Base-by-base conservation (phyloP, 1,284 basidiomycete genomes). In the Cryptococcus hybrid region DNA sequence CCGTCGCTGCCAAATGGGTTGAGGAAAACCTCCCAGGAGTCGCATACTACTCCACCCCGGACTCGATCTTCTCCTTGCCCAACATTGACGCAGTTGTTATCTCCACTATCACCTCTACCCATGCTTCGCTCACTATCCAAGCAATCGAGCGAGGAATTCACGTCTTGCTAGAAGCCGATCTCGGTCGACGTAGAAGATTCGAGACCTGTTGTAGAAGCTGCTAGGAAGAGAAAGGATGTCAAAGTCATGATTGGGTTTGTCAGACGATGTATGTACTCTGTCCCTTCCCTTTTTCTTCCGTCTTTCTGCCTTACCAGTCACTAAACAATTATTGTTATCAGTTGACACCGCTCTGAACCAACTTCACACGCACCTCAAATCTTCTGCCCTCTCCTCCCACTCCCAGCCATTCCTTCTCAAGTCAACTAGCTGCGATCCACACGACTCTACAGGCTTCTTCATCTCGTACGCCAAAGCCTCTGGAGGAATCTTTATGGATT, bases 401-500 rank as follows among this genome's bases (percentile, higher is more conserved):
- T n/a, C 43, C 13, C 3, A 59, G 30, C 40, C 57, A 5, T 65
- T 51, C 55, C 13, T 62, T 5, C 39, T 65, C 44, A 64, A 65
- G 40, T 57, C 54, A 11, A 50, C 60, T 6, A 64, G 63, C 5
- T 58, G 53, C 43, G 67, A 69, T 51, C 15, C 39, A 15, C 63
- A 55, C 57, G 47, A 54, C 48, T 4, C 0, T 6, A 15, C 51
- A 13, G 58, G 58, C 1, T 52, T 53, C 43, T 57, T 60, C 24
- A 54, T 65, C n/a, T 30, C 39, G 11, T 69, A 62, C 47, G 55
- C 59, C 34, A 43, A 49, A 37, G 50, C 54, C n/a, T 59, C 58
- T 3, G 67, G 67, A 3, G 64, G 63, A 1, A 67, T 69, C 55
- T 59, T 61, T 13, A 56, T 64, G 15, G 67, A 69, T 48, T 59